Evolutionary conservation across 257 asterid genomes (phyloP).

Genomic region (Nicotiana paniculata): DNA sequence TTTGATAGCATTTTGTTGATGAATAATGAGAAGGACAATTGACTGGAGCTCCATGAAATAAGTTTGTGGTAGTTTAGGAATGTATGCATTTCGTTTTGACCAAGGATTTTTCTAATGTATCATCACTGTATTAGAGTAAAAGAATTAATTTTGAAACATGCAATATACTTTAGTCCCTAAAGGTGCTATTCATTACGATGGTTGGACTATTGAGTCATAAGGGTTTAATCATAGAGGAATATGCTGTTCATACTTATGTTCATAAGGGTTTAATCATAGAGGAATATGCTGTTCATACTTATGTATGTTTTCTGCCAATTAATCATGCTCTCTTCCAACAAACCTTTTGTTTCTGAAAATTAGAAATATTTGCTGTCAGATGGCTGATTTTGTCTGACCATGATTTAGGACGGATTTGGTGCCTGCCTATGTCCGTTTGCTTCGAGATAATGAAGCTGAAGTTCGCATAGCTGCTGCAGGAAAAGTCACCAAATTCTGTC

Average conservation of each 20-base stretch:
- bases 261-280: background rate
- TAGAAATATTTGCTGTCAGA: background rate
- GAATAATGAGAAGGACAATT: background rate
- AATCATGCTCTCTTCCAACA: background rate
- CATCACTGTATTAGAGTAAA: background rate
- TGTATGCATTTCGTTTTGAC: background rate
- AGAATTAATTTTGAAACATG: background rate
- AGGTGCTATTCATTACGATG: background rate
- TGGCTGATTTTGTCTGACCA: constrained; percentile 12
- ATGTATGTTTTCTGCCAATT: background rate
- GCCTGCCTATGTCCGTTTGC: constrained; percentile 90
- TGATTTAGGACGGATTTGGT: constrained; percentile 70
- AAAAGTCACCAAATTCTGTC: constrained; percentile 76
- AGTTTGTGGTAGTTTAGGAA: background rate
- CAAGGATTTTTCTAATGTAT: background rate
- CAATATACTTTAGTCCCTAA: background rate
- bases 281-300: constrained; percentile 1
- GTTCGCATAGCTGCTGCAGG: constrained; percentile 93
- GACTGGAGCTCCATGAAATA: background rate
- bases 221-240: background rate
- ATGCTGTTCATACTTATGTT: background rate
- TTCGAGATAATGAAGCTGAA: constrained; percentile 89
- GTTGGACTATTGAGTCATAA: background rate
- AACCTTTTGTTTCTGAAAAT: background rate
- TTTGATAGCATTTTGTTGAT: background rate